Base-by-base conservation (phyloP, 2,329 filamentous ascomycete genomes). In the Chrysosphaeria jannelii region DNA sequence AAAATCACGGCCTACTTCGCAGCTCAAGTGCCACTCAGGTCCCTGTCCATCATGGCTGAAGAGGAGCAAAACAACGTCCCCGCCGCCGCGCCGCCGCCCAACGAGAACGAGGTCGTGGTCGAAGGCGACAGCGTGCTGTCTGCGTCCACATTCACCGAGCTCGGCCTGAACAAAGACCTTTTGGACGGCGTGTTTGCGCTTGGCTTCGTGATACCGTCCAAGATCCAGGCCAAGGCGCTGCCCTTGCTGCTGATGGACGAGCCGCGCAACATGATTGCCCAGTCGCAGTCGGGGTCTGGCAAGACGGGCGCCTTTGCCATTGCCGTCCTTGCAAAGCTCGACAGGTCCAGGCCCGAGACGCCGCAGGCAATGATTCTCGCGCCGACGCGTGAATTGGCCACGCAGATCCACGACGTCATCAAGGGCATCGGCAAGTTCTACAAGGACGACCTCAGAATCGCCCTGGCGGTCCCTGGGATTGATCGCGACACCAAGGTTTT, bases 211-310 rank as follows among this genome's bases (percentile, higher is more conserved):
- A 89, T 88, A 45, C 85, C 85, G 1, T 93, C 85, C 27, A 97
- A 97, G 50, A 89, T 97, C 33, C 85, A 97, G 50, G 85, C 90
- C 44, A 75, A 70, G 35, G 85, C 85, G 2, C 58, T 97, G 10
- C 85, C 85, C 14, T 56, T 97, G 26, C 70, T 97, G 38, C 59
- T 97, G 31, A 51, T 59, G 35, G 54, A 90, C 39, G 81, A 85
- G n/a, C 70, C 81, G 1, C 57, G 57, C 32, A 93, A 93, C 46
- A 71, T 97, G 58, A 81, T 97, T 39, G 85, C 79, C 4, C 85
- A 97, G 47, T 97, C 85, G n/a, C 85, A 97, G 45, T 97, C 85
- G 3, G 85, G 85, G 35, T 97, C 85, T 11, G 85, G 85, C 39
- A 97, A 97, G 53, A 97, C 85, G 0, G 85, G 79, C 11, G 85